phyloP scores from a whole-genome alignment of 108 stramenopile genomes.

The Cylindrotheca fusiformis region DNA sequence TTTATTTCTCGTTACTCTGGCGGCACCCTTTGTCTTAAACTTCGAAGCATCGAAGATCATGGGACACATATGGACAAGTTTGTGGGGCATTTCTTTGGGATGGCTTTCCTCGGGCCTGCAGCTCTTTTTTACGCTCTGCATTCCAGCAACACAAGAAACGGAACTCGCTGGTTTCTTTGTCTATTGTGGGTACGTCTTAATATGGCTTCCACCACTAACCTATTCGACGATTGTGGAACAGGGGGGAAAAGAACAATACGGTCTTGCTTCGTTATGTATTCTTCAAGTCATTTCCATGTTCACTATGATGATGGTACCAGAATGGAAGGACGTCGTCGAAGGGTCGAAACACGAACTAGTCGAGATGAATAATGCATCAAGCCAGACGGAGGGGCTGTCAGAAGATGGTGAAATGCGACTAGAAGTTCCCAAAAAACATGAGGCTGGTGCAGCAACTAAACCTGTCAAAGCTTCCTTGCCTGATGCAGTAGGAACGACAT shows the following conservation, averaged over 20 bases:
- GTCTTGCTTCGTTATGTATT: not conserved
- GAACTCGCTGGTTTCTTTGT: slow-evolving; percentile 57
- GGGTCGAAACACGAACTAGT: not conserved
- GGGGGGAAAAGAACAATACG: slow-evolving; percentile 1
- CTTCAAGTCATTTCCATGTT: not conserved
- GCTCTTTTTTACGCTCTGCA: slow-evolving; percentile 26
- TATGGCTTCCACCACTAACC: slow-evolving; percentile 55
- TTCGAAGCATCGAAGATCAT: not conserved
- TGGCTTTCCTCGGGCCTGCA: slow-evolving; percentile 59
- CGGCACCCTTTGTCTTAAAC: not conserved
- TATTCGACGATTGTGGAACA: slow-evolving; percentile 42
- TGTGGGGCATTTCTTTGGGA: slow-evolving; percentile 29
- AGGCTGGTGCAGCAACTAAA: no score
- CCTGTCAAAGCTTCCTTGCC: no score
- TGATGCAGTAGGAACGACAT: no score
- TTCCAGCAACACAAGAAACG: slow-evolving; percentile 55
- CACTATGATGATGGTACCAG: not conserved
- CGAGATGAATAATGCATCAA: no score
- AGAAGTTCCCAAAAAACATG: no score
- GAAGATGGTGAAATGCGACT: no score
- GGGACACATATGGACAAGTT: slow-evolving; percentile 15
- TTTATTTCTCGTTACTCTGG: slow-evolving; percentile 5
- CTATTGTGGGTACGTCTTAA: slow-evolving; percentile 41
- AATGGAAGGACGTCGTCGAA: slow-evolving; percentile 4
- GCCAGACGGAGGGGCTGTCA: no score